phyloP scores from a whole-genome alignment of 768 basidiomycete species.

The Cubamyces lactineus region DNA sequence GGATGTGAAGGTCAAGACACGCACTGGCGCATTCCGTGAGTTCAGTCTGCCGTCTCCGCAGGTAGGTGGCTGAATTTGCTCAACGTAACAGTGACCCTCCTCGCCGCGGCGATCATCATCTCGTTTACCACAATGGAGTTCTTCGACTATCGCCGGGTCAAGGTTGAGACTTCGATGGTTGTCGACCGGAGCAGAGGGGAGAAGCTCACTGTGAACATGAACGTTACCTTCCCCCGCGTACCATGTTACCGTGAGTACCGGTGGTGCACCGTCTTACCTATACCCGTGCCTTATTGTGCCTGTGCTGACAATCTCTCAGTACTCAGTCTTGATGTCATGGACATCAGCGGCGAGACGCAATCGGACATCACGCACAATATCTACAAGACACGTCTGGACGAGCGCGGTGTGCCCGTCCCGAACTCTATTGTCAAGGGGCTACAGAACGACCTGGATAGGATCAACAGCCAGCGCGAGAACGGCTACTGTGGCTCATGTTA shows the following conservation, averaged over 20 bases:
- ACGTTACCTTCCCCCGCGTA: conserved; percentile 94
- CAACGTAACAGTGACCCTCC: conserved; percentile 74
- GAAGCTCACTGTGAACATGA: conserved; percentile 88
- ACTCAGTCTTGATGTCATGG: conserved; percentile 95
- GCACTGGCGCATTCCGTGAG: conserved; percentile 89
- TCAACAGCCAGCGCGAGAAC: conserved; percentile 59
- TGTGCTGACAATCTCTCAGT: conserved; percentile 50
- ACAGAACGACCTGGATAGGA: conserved; percentile 84
- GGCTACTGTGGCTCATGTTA: conserved; percentile 96
- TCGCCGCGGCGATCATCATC: conserved; percentile 90
- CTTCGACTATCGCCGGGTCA: conserved; percentile 88
- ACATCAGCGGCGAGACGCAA: conserved; percentile 96
- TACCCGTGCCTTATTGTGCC: conserved; percentile 3
- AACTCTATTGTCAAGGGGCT: conserved; percentile 63
- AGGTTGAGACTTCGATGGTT: conserved; percentile 87
- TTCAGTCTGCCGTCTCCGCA: not conserved
- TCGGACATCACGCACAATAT: conserved; percentile 90
- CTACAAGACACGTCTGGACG: conserved; percentile 76
- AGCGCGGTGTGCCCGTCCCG: conserved; percentile 59
- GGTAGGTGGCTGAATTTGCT: conserved; percentile 9
- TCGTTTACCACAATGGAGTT: conserved; percentile 93
- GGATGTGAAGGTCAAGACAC: conserved; percentile 98
- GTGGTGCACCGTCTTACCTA: not conserved
- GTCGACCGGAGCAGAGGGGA: conserved; percentile 96
- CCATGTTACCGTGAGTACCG: conserved; percentile 89